Base-by-base conservation (phyloP, 371 early-diverging fungal genomes). In the Mucor racemosus region DNA sequence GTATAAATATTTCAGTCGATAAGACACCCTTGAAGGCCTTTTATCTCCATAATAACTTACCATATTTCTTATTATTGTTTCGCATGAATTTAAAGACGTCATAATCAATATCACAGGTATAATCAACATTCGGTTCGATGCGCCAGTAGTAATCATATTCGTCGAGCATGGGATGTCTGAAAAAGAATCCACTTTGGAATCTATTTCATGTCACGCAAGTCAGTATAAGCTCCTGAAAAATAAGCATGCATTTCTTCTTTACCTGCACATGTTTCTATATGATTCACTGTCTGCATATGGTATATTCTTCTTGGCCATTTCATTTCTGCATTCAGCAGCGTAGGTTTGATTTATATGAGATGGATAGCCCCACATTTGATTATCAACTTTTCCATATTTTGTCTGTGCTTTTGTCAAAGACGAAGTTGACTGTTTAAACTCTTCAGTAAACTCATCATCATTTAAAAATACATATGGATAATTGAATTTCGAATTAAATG, bases 81-180 rank as follows among this genome's bases (percentile, higher is more conserved):
- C 67, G 36, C 67, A 71, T 67, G 42, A 64, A 71, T 8, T 67
- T 64, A 19, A 66, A 67, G 5, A 71, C 65, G 46, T 72, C 73
- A 50, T 72, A 72, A n/a, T 72, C 90, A 19, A 99, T 79, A 63
- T 95, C 89, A 73, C 99, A 99, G 64, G 84, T 86, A 66, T 92
- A 96, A 40, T 89, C 84, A 5, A 97, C 97, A 48, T 89, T 91
- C 3, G 99, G 99, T 71, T 99, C 99, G 11, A 99, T 84, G 10
- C 99, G 82, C 99, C 99, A 99, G 76, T 97, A 99, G 74, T 91
- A 98, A 68, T 96, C 92, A 65, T 90, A 92, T 54, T 89, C 77
- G 44, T 79, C 79, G 34, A 97, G 74, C 7, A 95, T 74, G 54
- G 92, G 91, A 71, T 98, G 96, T 55, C 88, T 81, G 76, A 89